Conservation (phyloP, 139 green algal species). For the Ettlia oleoabundans region DNA sequence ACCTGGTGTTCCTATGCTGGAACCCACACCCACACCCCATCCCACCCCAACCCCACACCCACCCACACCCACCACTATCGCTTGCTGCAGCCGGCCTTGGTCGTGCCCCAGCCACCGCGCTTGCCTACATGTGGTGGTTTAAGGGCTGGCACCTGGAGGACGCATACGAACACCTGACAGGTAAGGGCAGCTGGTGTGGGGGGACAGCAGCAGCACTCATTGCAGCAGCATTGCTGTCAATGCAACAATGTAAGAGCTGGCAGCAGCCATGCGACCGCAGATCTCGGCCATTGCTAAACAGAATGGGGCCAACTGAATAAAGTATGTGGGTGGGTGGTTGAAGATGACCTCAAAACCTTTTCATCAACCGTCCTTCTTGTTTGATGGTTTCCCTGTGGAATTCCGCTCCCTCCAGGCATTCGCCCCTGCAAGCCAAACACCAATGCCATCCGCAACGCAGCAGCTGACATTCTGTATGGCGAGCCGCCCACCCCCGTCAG, state of each 20-base stretch:
- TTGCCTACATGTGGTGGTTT: constrained; percentile 94
- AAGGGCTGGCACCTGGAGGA: constrained; percentile 74
- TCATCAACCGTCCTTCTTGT: no score
- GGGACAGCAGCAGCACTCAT: neutral
- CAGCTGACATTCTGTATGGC: constrained; percentile 83
- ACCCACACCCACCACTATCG: no score
- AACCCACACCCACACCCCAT: no score
- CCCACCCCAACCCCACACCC: no score
- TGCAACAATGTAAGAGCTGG: no score
- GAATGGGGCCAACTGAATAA: no score
- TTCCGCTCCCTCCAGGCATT: constrained; percentile 39
- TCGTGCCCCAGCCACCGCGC: constrained; percentile 85
- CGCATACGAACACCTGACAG: constrained; percentile 55
- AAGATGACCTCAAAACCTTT: no score
- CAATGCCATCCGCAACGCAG: constrained; percentile 79
- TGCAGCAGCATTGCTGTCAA: neutral
- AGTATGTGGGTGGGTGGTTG: no score
- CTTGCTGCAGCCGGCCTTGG: constrained; percentile 76
- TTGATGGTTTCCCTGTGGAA: neutral
- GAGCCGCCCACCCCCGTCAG: constrained; percentile 44
- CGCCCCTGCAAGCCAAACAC: constrained; percentile 69
- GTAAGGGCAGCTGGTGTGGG: neutral
- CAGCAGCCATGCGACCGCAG: no score
- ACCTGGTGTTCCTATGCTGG: no score
- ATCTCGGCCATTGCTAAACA: no score